Conservation (phyloP, 768 basidiomycete genomes). For the Tulasnella sp. region DNA sequence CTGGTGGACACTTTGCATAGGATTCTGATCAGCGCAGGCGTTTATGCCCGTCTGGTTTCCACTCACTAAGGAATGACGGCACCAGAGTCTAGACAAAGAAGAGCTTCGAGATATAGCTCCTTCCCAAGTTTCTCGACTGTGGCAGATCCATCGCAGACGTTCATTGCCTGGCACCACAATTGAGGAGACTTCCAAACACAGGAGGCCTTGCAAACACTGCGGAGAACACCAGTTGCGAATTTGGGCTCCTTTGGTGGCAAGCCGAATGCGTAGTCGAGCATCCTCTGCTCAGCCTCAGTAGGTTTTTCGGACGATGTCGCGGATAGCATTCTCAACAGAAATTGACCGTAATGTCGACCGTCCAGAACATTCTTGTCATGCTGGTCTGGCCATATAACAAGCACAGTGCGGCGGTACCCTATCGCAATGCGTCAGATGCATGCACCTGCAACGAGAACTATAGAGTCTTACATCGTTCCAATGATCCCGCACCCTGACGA, state of each 20-base stretch:
- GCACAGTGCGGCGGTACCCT: neutral
- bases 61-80: neutral
- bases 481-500: neutral
- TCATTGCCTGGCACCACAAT: neutral
- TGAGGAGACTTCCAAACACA: neutral
- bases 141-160: neutral
- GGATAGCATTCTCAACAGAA: neutral
- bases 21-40: no score
- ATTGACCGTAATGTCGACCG: neutral
- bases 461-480: no score
- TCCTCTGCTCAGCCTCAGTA: neutral
- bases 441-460: neutral
- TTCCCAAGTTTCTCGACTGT: neutral
- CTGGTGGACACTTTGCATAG: no score
- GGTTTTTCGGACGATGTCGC: neutral
- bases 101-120: neutral
- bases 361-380: neutral
- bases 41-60: neutral
- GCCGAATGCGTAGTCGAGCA: neutral
- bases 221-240: neutral
- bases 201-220: neutral
- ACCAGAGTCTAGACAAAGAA: neutral
- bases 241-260: neutral
- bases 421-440: neutral
- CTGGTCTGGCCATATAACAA: neutral